phyloP scores from a whole-genome alignment of 495 filamentous ascomycete species.

The Tuber umbilicatum region DNA sequence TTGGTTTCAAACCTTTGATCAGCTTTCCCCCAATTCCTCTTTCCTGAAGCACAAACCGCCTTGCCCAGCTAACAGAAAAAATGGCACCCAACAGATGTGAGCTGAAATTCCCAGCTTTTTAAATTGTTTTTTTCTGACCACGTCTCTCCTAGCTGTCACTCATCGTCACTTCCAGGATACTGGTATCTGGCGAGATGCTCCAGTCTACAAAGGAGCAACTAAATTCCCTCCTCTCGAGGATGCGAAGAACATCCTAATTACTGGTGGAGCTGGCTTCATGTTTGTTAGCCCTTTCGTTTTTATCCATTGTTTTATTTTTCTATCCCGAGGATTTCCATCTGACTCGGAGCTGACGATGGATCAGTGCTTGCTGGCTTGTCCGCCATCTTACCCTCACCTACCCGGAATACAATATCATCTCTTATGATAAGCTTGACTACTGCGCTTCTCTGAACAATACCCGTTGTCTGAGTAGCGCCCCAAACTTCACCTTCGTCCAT shows the following conservation, averaged over 20 bases:
- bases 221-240: conserved; percentile 57
- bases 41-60: neutral
- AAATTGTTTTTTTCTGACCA: neutral
- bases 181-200: conserved; percentile 56
- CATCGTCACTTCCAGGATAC: conserved; percentile 17
- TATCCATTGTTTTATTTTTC: neutral
- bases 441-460: conserved; percentile 68
- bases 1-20: neutral
- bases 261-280: conserved; percentile 69
- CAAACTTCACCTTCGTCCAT: conserved; percentile 69
- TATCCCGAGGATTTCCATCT: neutral
- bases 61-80: neutral
- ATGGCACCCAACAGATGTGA: neutral
- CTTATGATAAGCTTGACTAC: conserved; percentile 71
- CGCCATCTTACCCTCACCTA: conserved; percentile 63
- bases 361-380: conserved; percentile 64
- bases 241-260: conserved; percentile 66
- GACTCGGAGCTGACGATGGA: conserved; percentile 10
- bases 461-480: conserved; percentile 51
- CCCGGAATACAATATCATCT: conserved; percentile 63
- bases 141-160: conserved; percentile 2
- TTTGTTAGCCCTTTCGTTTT: conserved; percentile 41
- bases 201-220: conserved; percentile 57
- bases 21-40: neutral
- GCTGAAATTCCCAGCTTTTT: neutral